Evolutionary conservation across 352 stramenopile genomes (phyloP), one percentile per base, ranked within the genome.

Genomic region (Stephanocyclus meneghinianus): DNA sequence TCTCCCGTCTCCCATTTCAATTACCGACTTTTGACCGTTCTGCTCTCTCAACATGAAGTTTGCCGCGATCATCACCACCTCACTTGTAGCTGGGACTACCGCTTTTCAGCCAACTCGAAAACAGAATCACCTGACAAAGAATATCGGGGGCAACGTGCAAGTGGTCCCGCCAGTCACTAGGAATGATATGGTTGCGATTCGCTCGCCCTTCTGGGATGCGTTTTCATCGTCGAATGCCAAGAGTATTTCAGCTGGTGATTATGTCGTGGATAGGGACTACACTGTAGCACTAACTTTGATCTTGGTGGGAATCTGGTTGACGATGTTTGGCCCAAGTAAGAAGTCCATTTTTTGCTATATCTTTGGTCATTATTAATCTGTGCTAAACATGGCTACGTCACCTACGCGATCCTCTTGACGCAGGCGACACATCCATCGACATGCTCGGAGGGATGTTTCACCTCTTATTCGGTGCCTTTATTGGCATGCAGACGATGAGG

Each of bases 401-500:
- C 51, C 15, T 44, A 63, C 40, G 10, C 6, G 5, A 8, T 47
- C 2, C 18, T 4, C 11, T 45, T 9, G 6, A 42, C 18, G 50
- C 42, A 40, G 61, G 30, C 32, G 47, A 69, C 60, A 45, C 53
- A 2, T 42, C 32, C 50, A 67, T 77, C 26, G 85, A 84, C 60
- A 65, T 86, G 15, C 47, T 77, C 42, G 82, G 78, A 18, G 87
- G 80, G 29, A 61, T 70, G 7, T 89, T 92, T 51, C 82, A 90
- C 51, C 45, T 89, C 21, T 73, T 87, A 37, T 91, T 92, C 71
- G 87, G 76, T 18, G 61, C 78, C 13, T 84, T 92, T 18, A 76
- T 92, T 16, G 86, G 75, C 32, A 80, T 90, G 21, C 87, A 92
- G 59, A 89, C 87, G 10, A 66, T 73, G 56, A 75, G 84, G 35